Percentiles rank a stretch among this genome's conserved stretches.
These are phyloP conservation scores for Solanum pimpinellifolium DNA, from an alignment of 257 asterid genomes.

Conservation along the genomic window DNA sequence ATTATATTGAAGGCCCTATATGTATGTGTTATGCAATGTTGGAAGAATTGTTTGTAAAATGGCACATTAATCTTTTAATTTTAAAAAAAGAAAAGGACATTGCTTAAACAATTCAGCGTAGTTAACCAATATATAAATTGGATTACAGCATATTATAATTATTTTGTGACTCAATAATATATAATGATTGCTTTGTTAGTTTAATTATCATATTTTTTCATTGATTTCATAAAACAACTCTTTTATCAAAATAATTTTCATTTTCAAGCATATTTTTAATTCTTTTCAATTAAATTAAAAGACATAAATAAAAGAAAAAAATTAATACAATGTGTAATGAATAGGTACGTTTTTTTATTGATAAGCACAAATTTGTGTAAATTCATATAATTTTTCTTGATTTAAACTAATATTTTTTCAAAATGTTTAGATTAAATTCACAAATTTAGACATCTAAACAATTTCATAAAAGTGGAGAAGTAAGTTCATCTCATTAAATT, in stretches of 20 bases:
- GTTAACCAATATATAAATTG: not conserved
- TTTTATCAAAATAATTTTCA: no score
- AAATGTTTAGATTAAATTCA: not conserved
- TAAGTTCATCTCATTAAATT: not conserved
- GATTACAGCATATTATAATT: not conserved
- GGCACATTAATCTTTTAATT: not conserved
- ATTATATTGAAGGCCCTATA: not conserved
- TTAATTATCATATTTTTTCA: not conserved
- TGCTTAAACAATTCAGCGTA: not conserved
- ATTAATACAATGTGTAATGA: not conserved
- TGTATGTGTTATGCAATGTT: not conserved
- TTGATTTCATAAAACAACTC: not conserved
- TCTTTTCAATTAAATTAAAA: no score
- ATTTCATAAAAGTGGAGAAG: not conserved
- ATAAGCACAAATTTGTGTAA: not conserved
- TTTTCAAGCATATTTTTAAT: not conserved
- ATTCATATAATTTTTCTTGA: not conserved
- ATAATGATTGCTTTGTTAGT: not conserved
- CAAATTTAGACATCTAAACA: not conserved
- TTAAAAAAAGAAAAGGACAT: not conserved
- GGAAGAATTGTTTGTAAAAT: not conserved
- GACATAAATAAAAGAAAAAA: not conserved
- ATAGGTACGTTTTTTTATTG: not conserved
- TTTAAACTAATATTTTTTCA: not conserved
- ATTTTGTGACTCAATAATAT: not conserved